phyloP scores from a whole-genome alignment of 1,284 basidiomycete genomes.

The Melampsora abietis-canadensis region DNA sequence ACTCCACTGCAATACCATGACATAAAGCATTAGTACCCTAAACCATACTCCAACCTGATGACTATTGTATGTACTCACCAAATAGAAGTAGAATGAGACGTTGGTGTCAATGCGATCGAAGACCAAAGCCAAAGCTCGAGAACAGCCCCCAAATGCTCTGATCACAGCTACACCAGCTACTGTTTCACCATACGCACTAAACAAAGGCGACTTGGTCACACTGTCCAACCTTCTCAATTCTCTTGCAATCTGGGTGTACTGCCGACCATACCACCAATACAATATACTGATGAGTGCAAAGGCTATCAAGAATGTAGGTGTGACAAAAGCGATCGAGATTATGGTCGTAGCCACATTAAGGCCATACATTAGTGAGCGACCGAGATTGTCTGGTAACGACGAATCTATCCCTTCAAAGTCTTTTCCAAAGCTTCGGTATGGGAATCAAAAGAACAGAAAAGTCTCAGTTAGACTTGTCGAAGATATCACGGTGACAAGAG shows the following conservation, averaged over 20 bases:
- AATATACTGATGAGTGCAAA: conserved; percentile 5
- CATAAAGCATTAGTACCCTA: not conserved
- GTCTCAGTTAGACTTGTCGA: not conserved
- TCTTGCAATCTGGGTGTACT: conserved; percentile 47
- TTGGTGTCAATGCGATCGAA: conserved; percentile 44
- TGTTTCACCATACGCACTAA: conserved; percentile 65
- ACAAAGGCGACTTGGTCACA: conserved; percentile 81
- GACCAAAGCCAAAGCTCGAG: conserved; percentile 46
- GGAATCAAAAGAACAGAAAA: not conserved
- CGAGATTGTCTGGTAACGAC: conserved; percentile 9
- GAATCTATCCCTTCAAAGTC: conserved; percentile 13
- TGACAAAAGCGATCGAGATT: conserved; percentile 1
- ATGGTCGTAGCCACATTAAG: conserved; percentile 2
- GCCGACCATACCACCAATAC: conserved; percentile 12
- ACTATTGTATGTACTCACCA: not conserved
- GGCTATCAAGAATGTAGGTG: not conserved
- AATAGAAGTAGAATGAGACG: conserved; percentile 44
- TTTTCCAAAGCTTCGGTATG: not conserved
- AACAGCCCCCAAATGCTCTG: conserved; percentile 73
- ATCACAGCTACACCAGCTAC: conserved; percentile 67
- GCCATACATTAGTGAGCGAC: not conserved
- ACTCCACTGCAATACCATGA: conserved; percentile 7
- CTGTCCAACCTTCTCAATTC: conserved; percentile 61
- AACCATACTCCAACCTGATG: not conserved
- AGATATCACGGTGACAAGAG: not conserved